Percentiles rank a stretch among this genome's conserved stretches.
These are phyloP conservation scores for Pulveroboletus ravenelii DNA, from an alignment of 768 basidiomycete species.

Conservation along the genomic window DNA sequence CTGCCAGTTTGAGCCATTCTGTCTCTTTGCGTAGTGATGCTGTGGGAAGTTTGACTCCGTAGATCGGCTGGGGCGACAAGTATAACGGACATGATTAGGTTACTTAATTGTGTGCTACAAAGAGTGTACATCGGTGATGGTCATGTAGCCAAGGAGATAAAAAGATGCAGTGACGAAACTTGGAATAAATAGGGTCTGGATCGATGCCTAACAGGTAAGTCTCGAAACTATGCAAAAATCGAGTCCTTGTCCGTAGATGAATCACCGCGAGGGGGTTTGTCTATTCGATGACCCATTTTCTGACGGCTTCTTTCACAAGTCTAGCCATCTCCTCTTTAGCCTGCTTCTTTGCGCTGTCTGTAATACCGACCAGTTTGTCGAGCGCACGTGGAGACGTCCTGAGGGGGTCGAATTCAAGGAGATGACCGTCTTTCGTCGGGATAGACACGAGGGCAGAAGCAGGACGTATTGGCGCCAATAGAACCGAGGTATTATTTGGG, in stretches of 20 bases:
- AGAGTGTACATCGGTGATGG: constrained; percentile 14
- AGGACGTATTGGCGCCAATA: constrained; percentile 1
- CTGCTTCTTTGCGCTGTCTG: constrained; percentile 78
- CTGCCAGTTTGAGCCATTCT: too few species aligned
- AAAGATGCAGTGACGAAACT: too few species aligned
- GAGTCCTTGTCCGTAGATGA: not conserved
- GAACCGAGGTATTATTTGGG: not conserved
- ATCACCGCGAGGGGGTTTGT: not conserved
- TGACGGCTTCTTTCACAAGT: constrained; percentile 66
- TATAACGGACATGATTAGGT: constrained; percentile 4
- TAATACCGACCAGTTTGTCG: constrained; percentile 73
- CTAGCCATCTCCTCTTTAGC: constrained; percentile 72
- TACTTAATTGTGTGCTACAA: constrained; percentile 14
- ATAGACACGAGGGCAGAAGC: constrained; percentile 66
- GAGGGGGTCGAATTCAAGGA: constrained; percentile 84
- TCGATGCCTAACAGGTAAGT: not conserved
- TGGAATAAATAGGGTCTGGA: constrained; percentile 11
- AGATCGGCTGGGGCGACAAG: too few species aligned
- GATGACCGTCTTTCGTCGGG: constrained; percentile 74
- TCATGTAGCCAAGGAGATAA: not conserved
- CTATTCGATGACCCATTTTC: constrained; percentile 66
- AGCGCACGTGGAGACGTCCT: constrained; percentile 65
- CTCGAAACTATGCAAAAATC: constrained; percentile 1
- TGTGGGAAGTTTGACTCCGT: too few species aligned
- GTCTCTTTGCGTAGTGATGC: too few species aligned